Evolutionary conservation across 2,329 filamentous ascomycete species (phyloP).

Genomic region (Boeremia lycopersici): DNA sequence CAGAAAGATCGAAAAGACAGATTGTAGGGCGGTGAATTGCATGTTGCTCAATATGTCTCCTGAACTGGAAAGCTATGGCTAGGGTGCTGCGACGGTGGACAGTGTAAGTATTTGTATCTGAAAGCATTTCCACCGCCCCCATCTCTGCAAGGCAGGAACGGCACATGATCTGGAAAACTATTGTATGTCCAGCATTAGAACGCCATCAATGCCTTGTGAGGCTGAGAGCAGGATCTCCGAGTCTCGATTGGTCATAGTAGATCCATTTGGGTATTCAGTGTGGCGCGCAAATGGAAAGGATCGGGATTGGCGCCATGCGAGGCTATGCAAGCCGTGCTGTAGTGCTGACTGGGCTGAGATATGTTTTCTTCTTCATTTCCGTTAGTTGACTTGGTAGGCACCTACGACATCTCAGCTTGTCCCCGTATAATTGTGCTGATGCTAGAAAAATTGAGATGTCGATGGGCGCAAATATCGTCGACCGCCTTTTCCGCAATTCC

Average conservation of each 20-base stretch:
- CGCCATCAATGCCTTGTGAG: constrained; percentile 6
- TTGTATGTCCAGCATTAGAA: background rate
- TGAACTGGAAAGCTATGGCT: background rate
- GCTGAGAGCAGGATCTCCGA: background rate
- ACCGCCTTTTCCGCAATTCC: no score
- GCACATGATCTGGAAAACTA: background rate
- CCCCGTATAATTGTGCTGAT: no score
- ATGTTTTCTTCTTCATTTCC: background rate
- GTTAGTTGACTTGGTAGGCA: background rate
- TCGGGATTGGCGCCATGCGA: constrained; percentile 5
- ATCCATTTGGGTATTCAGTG: background rate
- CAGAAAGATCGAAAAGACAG: background rate
- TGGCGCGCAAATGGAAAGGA: background rate
- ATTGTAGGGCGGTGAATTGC: background rate
- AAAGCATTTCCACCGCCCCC: background rate
- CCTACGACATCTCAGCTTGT: background rate
- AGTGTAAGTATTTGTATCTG: background rate
- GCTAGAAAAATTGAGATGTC: no score
- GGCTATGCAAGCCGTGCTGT: constrained; percentile 6
- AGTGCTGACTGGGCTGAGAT: constrained; percentile 15
- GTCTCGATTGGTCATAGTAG: background rate
- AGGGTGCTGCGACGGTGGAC: background rate
- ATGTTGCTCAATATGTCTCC: background rate
- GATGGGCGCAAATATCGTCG: no score
- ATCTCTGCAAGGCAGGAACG: background rate